Conservation (phyloP, 2,329 filamentous ascomycete species). For the Colletotrichum filicis region DNA sequence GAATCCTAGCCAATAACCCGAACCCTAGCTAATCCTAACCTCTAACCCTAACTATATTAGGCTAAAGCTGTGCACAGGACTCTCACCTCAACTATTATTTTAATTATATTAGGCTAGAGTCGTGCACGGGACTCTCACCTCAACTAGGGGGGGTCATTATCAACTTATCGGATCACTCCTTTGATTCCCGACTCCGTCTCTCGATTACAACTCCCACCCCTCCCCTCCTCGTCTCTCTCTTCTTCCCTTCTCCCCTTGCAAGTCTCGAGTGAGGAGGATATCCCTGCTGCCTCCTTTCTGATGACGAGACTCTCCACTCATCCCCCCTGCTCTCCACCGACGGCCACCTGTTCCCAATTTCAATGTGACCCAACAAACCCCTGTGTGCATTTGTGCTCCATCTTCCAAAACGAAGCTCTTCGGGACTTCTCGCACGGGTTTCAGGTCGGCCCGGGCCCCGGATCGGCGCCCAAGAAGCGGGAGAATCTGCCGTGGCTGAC, state of each 20-base stretch:
- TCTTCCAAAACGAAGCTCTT: slow-evolving; percentile 2
- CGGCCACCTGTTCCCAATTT: slow-evolving; percentile 7
- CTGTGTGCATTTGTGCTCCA: not conserved
- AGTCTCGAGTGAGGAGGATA: not conserved
- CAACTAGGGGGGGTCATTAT: no score
- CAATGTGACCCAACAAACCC: not conserved
- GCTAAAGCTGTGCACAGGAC: no score
- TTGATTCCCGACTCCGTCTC: not conserved
- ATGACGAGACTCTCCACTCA: not conserved
- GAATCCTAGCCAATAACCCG: no score
- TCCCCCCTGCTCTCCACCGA: slow-evolving; percentile 1
- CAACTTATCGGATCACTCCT: no score
- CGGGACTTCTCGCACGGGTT: slow-evolving; percentile 12
- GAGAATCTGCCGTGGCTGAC: not conserved
- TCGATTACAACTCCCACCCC: not conserved
- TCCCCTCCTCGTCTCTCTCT: not conserved
- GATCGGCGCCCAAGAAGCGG: slow-evolving; percentile 1
- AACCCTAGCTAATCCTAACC: no score
- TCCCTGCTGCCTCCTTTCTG: slow-evolving; percentile 13
- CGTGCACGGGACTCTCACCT: no score
- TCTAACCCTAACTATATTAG: no score
- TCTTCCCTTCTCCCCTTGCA: not conserved
- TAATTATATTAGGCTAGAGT: no score
- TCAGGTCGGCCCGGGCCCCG: slow-evolving; percentile 16
- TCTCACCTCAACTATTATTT: no score